phyloP scores from a whole-genome alignment of 2,329 filamentous ascomycete species.

The Whalleya microplaca region DNA sequence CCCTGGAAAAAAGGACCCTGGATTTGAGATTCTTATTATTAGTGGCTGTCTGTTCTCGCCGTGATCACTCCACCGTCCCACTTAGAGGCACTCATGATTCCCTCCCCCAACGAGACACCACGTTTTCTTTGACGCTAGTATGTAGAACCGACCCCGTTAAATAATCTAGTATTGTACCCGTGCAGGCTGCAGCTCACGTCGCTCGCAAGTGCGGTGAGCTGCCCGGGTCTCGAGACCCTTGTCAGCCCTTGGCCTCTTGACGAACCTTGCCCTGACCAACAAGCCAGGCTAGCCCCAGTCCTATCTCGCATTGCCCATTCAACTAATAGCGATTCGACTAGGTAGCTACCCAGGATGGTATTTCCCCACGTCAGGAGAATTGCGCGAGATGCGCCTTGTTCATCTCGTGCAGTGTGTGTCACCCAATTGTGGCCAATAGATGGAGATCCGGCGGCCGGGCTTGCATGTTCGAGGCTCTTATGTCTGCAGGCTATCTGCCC shows the following conservation, averaged over 20 bases:
- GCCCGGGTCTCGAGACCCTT: constrained; percentile 17
- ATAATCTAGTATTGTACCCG: constrained; percentile 1
- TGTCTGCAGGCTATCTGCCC: constrained; percentile 20
- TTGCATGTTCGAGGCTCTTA: constrained; percentile 20
- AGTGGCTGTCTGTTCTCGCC: constrained; percentile 15
- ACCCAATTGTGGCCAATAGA: constrained; percentile 21
- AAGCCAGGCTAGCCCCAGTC: constrained; percentile 12
- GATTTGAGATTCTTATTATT: constrained; percentile 21
- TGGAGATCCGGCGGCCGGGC: constrained; percentile 13
- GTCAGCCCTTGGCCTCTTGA: constrained; percentile 3
- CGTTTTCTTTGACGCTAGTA: constrained; percentile 19
- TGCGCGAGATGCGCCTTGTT: constrained; percentile 20
- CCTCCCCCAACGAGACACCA: constrained; percentile 15
- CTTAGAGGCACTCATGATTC: constrained; percentile 8
- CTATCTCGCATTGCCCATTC: constrained; percentile 10
- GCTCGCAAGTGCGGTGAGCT: constrained; percentile 23
- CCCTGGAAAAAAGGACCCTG: constrained; percentile 15
- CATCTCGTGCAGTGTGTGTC: constrained; percentile 9
- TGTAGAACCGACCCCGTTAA: constrained; percentile 15
- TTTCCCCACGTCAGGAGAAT: constrained; percentile 19
- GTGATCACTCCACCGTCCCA: constrained; percentile 22
- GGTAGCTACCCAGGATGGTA: constrained; percentile 9
- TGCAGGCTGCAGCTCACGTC: too few species aligned
- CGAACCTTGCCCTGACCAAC: constrained; percentile 18
- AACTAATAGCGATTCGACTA: constrained; percentile 5